Evolutionary conservation across 768 basidiomycete species (phyloP), one percentile per base, ranked within the genome.

Genomic region (Rhizopogon sp.): DNA sequence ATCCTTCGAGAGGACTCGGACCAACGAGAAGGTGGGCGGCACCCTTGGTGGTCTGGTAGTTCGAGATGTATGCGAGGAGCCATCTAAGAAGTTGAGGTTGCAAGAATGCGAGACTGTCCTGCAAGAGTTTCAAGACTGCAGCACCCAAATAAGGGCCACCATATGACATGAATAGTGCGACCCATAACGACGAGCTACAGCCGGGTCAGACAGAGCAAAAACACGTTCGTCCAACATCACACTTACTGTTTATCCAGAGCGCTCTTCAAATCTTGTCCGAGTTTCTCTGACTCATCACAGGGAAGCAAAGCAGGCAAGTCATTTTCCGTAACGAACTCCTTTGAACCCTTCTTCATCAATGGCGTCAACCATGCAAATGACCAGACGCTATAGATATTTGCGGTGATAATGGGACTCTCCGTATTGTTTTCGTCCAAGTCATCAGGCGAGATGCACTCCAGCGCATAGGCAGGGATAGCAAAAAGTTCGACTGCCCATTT

Each of bases 331-430:
- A 98, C 85, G 65, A 80, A 84, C 52, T 80, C 71, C 5, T 71
- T 66, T 0, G 79, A 77, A 31, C 89, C 89, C 63, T 85, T 85
- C 60, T 74, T 77, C 83, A 94, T 80, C 16, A 93, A 78, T 0
- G 80, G 79, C 1, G 90, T 91, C 76, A 98, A 80, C 93, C 93
- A 98, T 0, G 76, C 72, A 65, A 98, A 98, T 1, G 84, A 85
- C 80, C 87, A 92, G 39, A 81, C 76, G 62, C 88, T 91, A 66
- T 84, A 95, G 20, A 93, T 72, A 65, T 92, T 94, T 16, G 93
- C 89, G 0, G 82, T 86, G 16, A 87, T 62, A 1, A 86, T 70
- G 0, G 93, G 93, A 64, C 74, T 88, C 64, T 93, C 90, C 44
- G 72, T 60, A 13, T 66, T 64, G 17, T 77, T 76, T 39, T 71